These are phyloP conservation scores for Pyricularia grisea DNA, from an alignment of 2,329 filamentous ascomycete genomes.

Conservation along the genomic window DNA sequence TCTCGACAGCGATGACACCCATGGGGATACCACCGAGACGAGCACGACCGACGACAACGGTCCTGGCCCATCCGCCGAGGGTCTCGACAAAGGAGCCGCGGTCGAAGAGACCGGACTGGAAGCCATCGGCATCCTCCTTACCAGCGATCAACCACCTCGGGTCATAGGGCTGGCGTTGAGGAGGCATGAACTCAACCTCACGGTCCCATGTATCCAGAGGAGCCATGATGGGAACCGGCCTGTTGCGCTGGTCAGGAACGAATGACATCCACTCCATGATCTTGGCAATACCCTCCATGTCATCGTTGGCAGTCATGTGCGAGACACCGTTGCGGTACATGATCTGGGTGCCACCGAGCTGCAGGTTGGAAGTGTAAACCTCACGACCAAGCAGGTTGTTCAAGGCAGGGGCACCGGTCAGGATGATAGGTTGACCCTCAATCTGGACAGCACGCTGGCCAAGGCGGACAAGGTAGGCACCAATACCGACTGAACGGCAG, in stretches of 20 bases:
- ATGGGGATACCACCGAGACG: slow-evolving; percentile 95
- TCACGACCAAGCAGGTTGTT: slow-evolving; percentile 98
- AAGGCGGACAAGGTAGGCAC: slow-evolving; percentile 95
- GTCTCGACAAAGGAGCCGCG: slow-evolving; percentile 94
- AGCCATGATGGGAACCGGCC: slow-evolving; percentile 85
- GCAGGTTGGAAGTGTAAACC: slow-evolving; percentile 97
- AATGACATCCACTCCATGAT: slow-evolving; percentile 98
- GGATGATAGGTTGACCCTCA: slow-evolving; percentile 96
- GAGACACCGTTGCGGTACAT: slow-evolving; percentile 99
- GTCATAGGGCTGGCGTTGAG: slow-evolving; percentile 79
- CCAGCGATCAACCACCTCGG: slow-evolving; percentile 89
- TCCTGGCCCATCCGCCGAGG: slow-evolving; percentile 93
- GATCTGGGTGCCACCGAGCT: slow-evolving; percentile 99
- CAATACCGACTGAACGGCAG: slow-evolving; percentile 97
- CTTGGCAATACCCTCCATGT: slow-evolving; percentile 95
- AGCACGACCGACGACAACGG: slow-evolving; percentile 92
- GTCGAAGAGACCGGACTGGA: slow-evolving; percentile 88
- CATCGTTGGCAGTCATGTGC: slow-evolving; percentile 95
- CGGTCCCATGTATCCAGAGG: slow-evolving; percentile 85
- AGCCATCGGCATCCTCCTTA: slow-evolving; percentile 76
- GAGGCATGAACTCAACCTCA: slow-evolving; percentile 75
- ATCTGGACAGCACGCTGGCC: slow-evolving; percentile 98
- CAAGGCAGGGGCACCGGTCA: slow-evolving; percentile 92
- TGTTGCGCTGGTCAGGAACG: slow-evolving; percentile 89
- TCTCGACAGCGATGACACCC: slow-evolving; percentile 97